phyloP scores from a whole-genome alignment of 2,329 filamentous ascomycete species.

The Monilinia fructigena region DNA sequence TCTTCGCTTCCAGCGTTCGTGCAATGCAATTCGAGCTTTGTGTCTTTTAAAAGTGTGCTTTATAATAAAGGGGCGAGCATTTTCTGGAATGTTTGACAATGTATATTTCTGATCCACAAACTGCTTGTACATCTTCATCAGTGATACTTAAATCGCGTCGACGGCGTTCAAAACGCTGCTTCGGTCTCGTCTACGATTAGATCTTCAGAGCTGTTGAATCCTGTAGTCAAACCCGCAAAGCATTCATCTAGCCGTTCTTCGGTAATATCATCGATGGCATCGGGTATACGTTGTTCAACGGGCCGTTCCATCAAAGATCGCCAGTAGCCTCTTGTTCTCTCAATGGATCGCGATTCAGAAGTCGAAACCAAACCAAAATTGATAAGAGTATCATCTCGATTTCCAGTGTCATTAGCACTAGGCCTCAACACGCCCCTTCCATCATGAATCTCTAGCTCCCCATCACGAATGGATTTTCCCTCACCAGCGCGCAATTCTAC shows the following conservation, averaged over 20 bases:
- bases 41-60: slow-evolving; percentile 33
- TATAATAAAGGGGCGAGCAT: slow-evolving; percentile 33
- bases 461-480: slow-evolving; percentile 66
- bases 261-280: slow-evolving; percentile 26
- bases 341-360: background rate
- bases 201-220: slow-evolving; percentile 1
- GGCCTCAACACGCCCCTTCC: slow-evolving; percentile 59
- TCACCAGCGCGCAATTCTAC: slow-evolving; percentile 57
- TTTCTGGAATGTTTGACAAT: slow-evolving; percentile 30
- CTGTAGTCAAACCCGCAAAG: background rate
- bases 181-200: background rate
- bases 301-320: slow-evolving; percentile 37
- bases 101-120: slow-evolving; percentile 34
- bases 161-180: slow-evolving; percentile 30
- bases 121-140: slow-evolving; percentile 37
- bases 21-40: slow-evolving; percentile 44
- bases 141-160: slow-evolving; percentile 35
- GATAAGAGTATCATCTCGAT: slow-evolving; percentile 60
- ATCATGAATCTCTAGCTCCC: slow-evolving; percentile 63
- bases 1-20: slow-evolving; percentile 73
- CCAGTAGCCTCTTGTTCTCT: slow-evolving; percentile 32
- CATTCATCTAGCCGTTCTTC: background rate
- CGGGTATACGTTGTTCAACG: slow-evolving; percentile 30
- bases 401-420: slow-evolving; percentile 58
- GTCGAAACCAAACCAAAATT: slow-evolving; percentile 23